Evolutionary conservation across 148 eudicot species (phyloP).

Genomic region (Camellia granthamiana): DNA sequence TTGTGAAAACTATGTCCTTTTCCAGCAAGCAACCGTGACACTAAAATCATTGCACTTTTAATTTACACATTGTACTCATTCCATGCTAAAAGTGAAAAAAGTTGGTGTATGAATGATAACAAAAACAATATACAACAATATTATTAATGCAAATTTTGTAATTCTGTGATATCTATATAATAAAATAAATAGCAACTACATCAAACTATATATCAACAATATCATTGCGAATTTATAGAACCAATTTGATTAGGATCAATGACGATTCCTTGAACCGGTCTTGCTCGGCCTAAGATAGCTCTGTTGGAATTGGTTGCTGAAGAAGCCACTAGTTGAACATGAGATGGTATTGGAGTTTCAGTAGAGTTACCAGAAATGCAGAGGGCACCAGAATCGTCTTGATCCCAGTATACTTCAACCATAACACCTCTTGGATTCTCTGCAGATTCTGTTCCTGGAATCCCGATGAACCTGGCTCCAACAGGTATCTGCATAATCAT

Average conservation of each 20-base stretch:
- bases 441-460: slow-evolving; percentile 65
- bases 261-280: slow-evolving; percentile 38
- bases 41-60: too few relatives aligned
- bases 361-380: slow-evolving; percentile 67
- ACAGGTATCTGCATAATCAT: slow-evolving; percentile 54
- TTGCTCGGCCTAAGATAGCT: slow-evolving; percentile 19
- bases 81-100: too few relatives aligned
- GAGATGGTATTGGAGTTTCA: slow-evolving; percentile 54
- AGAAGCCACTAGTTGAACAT: slow-evolving; percentile 13
- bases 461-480: slow-evolving; percentile 59
- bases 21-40: too few relatives aligned
- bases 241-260: slow-evolving; percentile 57
- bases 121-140: too few relatives aligned
- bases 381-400: slow-evolving; percentile 72
- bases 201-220: neutral
- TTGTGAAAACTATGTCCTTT: too few relatives aligned
- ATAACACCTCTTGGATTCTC: slow-evolving; percentile 63
- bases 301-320: slow-evolving; percentile 19
- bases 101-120: too few relatives aligned
- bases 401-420: slow-evolving; percentile 82
- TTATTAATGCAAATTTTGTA: too few relatives aligned
- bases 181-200: too few relatives aligned
- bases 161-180: too few relatives aligned
- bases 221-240: neutral
- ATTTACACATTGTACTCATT: too few relatives aligned